Conservation (phyloP, 1,284 basidiomycete genomes). For the Pyrrhoderma lamaoense region DNA sequence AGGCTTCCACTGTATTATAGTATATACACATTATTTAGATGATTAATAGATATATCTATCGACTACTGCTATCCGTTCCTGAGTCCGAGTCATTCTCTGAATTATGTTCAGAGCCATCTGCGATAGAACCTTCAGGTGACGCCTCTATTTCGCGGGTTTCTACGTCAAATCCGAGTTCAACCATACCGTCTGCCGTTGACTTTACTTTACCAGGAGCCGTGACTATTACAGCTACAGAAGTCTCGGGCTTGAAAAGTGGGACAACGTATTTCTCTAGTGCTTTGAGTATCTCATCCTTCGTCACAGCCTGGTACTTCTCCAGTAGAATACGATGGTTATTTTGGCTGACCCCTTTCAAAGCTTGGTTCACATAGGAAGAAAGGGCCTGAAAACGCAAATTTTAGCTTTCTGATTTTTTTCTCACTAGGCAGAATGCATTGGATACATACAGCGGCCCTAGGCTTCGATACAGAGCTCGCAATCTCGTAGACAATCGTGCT, state of each 20-base stretch:
- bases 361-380: slow-evolving; percentile 81
- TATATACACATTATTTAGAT: background rate
- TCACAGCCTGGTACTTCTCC: slow-evolving; percentile 72
- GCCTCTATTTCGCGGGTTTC: slow-evolving; percentile 65
- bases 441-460: slow-evolving; percentile 75
- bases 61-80: slow-evolving; percentile 18
- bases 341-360: slow-evolving; percentile 72
- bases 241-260: slow-evolving; percentile 76
- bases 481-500: slow-evolving; percentile 84
- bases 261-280: slow-evolving; percentile 74
- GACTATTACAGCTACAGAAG: slow-evolving; percentile 77
- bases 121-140: slow-evolving; percentile 41
- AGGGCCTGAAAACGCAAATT: slow-evolving; percentile 44
- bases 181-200: slow-evolving; percentile 62
- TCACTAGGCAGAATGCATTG: background rate
- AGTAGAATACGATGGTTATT: slow-evolving; percentile 70
- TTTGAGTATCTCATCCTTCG: slow-evolving; percentile 66
- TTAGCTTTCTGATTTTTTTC: too few species aligned
- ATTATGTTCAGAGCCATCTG: slow-evolving; percentile 24
- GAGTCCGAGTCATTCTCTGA: background rate
- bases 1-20: background rate
- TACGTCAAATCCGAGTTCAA: slow-evolving; percentile 69
- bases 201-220: slow-evolving; percentile 77
- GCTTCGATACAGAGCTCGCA: slow-evolving; percentile 77
- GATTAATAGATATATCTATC: background rate